Evolutionary conservation across 805 yeast genomes (phyloP), one percentile per base, ranked within the genome.

Genomic region (Candida krabiensis): DNA sequence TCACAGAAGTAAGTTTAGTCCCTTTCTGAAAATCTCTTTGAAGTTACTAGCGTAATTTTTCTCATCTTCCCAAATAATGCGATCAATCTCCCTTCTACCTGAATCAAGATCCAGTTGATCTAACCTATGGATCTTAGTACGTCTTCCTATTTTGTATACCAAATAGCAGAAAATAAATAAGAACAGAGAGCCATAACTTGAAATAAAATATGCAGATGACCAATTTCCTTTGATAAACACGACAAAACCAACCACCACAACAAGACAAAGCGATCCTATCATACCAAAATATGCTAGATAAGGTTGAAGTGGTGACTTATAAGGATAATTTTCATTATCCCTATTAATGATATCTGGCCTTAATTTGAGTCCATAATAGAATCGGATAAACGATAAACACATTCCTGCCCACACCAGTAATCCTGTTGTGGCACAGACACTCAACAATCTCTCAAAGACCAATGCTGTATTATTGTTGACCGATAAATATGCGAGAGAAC

Each of bases 1-100:
- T 31, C 28, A 46, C 7, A 46, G 25, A n/a, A 50, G 27, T 5
- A 44, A 38, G 22, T 32, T 38, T 6, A 55, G 32, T n/a, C 46
- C 50, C 35, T 52, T 61, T 3, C 32, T 34, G 15, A 62, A 17
- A 15, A 58, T 47, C 34, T 64, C 70, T 30, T 49, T 57, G 26
- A 64, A 54, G 33, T 54, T 66, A 26, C 55, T 54, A 15, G 53
- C 46, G 35, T 63, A 62, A 27, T 58, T 51, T 37, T 47, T 67
- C 35, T 85, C 86, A 41, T 86, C 93, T 48, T 82, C 87, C 95
- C 95, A 86, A 16, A 80, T 77, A 46, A 76, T 76, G 33, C 88
- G 67, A 60, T 88, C 96, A 63, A 82, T 78, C 56, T 87, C 96
- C 35, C 93, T 71, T 51, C 96, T 68, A 2, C 96, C 96, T 0